Evolutionary conservation across 768 basidiomycete species (phyloP), one percentile per base, ranked within the genome.

Genomic region (Cystobasidium tubakii): DNA sequence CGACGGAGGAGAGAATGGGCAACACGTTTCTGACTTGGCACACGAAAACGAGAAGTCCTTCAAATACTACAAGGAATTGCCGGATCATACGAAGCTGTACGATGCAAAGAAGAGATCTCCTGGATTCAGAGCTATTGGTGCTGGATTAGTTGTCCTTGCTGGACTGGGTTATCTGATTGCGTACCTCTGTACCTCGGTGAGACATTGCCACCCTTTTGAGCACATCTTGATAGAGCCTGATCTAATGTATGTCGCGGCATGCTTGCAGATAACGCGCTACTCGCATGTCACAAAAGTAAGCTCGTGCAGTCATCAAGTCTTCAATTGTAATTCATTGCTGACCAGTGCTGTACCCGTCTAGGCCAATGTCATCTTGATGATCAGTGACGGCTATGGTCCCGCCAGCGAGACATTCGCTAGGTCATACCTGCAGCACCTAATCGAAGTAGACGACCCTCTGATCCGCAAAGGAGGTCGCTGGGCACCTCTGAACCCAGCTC

Each of bases 361-460:
- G 54, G 73, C 73, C 74, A 75, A 75, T 44, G 74, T 75, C 23
- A 75, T 75, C 39, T 73, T 75, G 25, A 75, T 75, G 74, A 44
- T 75, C 27, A 62, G 54, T 15, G 74, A 75, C 36, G 74, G 74
- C 53, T 75, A 53, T 62, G 74, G 74, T 23, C 74, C 74, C 6
- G 74, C 74, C 7, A 36, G 42, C 27, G 74, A 75, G 57, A 75
- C 74, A 4, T 63, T 75, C 19, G 74, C 74, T 1, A 15, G 74
- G 12, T 31, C 33, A 42, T 75, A 73, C 73, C 29, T 75, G 15
- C 74, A 75, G 46, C 73, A 73, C 27, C 31, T 75, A 19, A 34
- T 75, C 42, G 19, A 6, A 31, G 21, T 33, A 6, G 31, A 62
- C 7, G 33, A 75, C 23, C 34, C 74, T 19, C 34, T 27, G 4